A percentile compares a stretch with the other conserved stretches of the same genome.
These are phyloP conservation scores for Rhizopogon rudus DNA, from an alignment of 768 basidiomycete species.

Conservation along the genomic window DNA sequence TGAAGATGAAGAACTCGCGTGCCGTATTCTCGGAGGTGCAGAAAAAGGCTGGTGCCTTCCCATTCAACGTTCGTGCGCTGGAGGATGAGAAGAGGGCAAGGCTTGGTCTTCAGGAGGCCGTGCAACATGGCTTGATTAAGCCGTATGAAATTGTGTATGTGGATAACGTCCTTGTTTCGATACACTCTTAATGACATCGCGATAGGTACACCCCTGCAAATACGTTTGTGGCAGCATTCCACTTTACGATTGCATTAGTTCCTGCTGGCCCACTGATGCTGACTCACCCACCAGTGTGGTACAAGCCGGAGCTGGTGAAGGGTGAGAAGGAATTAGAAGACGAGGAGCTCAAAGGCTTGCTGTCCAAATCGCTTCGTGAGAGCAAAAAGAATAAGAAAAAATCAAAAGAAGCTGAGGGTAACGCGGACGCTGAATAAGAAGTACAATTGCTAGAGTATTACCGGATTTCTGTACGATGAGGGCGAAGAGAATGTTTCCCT, in stretches of 20 bases:
- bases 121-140: constrained; percentile 89
- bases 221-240: constrained; percentile 91
- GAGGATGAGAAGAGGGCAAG: constrained; percentile 96
- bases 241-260: constrained; percentile 93
- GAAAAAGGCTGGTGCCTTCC: constrained; percentile 97
- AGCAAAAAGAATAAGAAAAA: constrained; percentile 91
- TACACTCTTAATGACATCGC: not conserved
- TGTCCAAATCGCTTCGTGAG: constrained; percentile 79
- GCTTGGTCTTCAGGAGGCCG: constrained; percentile 94
- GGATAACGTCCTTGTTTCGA: not conserved
- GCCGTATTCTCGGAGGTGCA: constrained; percentile 96
- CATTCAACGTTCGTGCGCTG: constrained; percentile 90
- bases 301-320: constrained; percentile 87
- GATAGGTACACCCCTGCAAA: constrained; percentile 72
- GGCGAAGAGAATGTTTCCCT: constrained; percentile 6
- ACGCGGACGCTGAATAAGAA: constrained; percentile 41
- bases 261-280: constrained; percentile 86
- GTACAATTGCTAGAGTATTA: no score
- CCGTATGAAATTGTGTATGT: constrained; percentile 92
- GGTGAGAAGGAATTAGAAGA: constrained; percentile 88
- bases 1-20: constrained; percentile 97
- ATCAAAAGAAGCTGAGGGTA: constrained; percentile 8
- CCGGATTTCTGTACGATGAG: constrained; percentile 10
- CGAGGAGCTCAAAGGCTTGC: constrained; percentile 73
- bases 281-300: constrained; percentile 88